Evolutionary conservation across 2,329 filamentous ascomycete species (phyloP), one percentile per base, ranked within the genome.

Genomic region (Cladosporium colombiae): DNA sequence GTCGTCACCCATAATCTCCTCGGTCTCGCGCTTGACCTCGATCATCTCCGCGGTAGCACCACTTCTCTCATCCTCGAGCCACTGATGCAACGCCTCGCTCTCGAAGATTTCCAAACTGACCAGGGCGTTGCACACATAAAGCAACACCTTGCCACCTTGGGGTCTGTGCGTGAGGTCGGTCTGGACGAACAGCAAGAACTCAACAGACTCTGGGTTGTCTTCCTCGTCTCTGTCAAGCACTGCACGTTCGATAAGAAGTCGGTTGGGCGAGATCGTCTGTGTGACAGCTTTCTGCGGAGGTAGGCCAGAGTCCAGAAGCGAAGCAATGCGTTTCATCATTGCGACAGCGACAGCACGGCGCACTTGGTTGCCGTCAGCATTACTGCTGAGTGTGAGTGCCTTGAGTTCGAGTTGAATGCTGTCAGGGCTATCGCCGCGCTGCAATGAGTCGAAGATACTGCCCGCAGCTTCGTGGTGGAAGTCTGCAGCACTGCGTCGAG

Each of bases 331-430:
- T 73, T 91, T 92, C 73, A 92, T 90, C 75, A 98, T 94, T 0
- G 93, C 91, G 2, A 89, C 87, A 2, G 92, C 92, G 27, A 98
- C 89, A 18, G 95, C 93, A 37, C 90, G 89, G 53, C 94, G 91
- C 74, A 98, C 91, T 77, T 95, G 91, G 70, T 89, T 86, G 74
- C 97, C 94, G 0, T 92, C 93, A 2, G 95, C 95, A 74, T 98
- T 92, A 73, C 91, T 92, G 64, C 89, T 90, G 77, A 99, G 91
- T 13, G 94, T 90, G n/a, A 98, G 84, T 56, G 92, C 91, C 82
- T 93, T 96, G 68, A 99, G 91, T 77, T 99, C 95, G 37, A 98
- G 86, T 76, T 94, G 92, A 73, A 97, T 93, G 69, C 96, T 95
- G 75, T 96, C 91, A 13, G 88, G 86, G 16, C 87, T 86, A 59